Percentiles rank a stretch among this genome's conserved stretches.
Evolutionary conservation across 306 rosid genomes (phyloP).

Genomic region (Lotus japonicus): DNA sequence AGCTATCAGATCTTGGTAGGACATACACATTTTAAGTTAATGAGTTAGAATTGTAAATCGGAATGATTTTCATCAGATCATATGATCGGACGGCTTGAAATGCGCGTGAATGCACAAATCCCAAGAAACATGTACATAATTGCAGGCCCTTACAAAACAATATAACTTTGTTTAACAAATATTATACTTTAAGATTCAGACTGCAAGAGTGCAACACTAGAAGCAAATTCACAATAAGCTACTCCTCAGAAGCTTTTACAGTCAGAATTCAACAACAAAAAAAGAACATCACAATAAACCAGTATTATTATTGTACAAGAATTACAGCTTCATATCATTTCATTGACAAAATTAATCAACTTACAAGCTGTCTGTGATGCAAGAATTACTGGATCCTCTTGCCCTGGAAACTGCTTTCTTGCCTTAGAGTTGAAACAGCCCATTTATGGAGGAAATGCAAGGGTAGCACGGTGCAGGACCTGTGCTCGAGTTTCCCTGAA

Average conservation of each 20-base stretch:
- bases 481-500: constrained; percentile 37
- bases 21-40: too few relatives aligned
- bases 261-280: neutral
- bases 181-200: neutral
- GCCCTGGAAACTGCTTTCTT: constrained; percentile 59
- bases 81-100: too few relatives aligned
- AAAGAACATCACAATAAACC: neutral
- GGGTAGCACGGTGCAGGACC: constrained; percentile 29
- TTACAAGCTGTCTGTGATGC: constrained; percentile 95
- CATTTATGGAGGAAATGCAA: constrained; percentile 56
- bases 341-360: constrained; percentile 9
- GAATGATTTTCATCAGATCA: too few relatives aligned
- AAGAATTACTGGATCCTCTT: constrained; percentile 70
- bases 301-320: neutral
- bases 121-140: neutral
- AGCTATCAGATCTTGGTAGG: too few relatives aligned
- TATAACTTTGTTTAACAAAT: neutral
- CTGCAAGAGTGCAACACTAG: constrained; percentile 2
- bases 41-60: too few relatives aligned
- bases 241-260: neutral
- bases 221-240: constrained; percentile 1
- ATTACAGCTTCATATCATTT: neutral
- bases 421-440: constrained; percentile 77
- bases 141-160: neutral
- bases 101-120: too few relatives aligned